These are phyloP conservation scores for Trichoderma endophyticum DNA, from an alignment of 2,329 filamentous ascomycete species.

Conservation along the genomic window DNA sequence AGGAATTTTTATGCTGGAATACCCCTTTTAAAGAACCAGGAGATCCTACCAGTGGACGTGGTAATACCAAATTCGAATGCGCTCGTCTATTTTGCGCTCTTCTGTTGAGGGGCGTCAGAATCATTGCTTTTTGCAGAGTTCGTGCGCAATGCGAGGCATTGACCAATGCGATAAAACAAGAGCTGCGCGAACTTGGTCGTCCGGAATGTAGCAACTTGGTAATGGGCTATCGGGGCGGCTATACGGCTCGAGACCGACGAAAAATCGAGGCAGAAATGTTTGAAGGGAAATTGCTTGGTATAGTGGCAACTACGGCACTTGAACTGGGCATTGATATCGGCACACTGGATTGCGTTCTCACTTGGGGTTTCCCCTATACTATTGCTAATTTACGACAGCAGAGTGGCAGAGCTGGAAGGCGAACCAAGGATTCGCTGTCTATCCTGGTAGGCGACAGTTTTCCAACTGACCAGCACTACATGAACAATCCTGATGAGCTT, in stretches of 20 bases:
- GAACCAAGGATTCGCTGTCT: constrained; percentile 90
- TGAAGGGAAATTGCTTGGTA: constrained; percentile 85
- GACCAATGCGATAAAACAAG: constrained; percentile 72
- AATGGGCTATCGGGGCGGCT: constrained; percentile 94
- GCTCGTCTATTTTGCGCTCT: constrained; percentile 87
- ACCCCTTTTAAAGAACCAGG: constrained; percentile 88
- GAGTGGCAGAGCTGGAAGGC: constrained; percentile 83
- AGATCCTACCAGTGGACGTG: constrained; percentile 82
- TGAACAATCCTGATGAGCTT: constrained; percentile 92
- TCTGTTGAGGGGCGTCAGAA: constrained; percentile 80
- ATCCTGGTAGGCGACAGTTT: constrained; percentile 87
- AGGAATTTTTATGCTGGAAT: constrained; percentile 98
- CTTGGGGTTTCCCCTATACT: constrained; percentile 90
- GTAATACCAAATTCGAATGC: constrained; percentile 79
- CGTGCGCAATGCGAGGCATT: constrained; percentile 85
- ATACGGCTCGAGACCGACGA: constrained; percentile 85
- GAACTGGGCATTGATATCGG: constrained; percentile 96
- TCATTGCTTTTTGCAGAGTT: constrained; percentile 89
- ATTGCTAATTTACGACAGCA: constrained; percentile 94
- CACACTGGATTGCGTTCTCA: constrained; percentile 87
- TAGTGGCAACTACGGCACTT: constrained; percentile 88
- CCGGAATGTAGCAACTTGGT: constrained; percentile 74
- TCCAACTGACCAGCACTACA: constrained; percentile 91
- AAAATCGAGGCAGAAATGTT: constrained; percentile 96
- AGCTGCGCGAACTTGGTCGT: constrained; percentile 70